A percentile compares a stretch with the other conserved stretches of the same genome.
These are phyloP conservation scores for Knoxia roxburghii DNA, from an alignment of 257 asterid species.

Conservation along the genomic window DNA sequence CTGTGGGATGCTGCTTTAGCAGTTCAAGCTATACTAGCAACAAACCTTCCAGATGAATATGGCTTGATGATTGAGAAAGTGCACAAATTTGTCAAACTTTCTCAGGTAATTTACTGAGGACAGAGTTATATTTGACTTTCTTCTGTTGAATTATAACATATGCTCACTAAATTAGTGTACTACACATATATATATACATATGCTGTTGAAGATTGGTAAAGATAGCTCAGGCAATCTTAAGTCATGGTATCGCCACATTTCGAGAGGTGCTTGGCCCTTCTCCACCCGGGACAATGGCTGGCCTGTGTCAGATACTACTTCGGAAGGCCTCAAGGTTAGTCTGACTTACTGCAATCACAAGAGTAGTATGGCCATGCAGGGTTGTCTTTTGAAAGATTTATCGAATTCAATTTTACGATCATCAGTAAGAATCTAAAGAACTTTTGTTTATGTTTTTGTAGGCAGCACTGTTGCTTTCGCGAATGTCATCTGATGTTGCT, in stretches of 20 bases:
- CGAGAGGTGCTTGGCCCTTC: slow-evolving; percentile 80
- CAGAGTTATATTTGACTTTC: neutral
- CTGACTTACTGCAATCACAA: neutral
- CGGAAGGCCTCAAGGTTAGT: slow-evolving; percentile 65
- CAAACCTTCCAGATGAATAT: slow-evolving; percentile 45
- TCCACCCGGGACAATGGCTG: slow-evolving; percentile 73
- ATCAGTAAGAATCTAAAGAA: too few relatives aligned
- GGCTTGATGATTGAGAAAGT: slow-evolving; percentile 44
- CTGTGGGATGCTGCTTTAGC: slow-evolving; percentile 60
- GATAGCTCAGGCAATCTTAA: slow-evolving; percentile 28
- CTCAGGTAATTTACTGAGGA: slow-evolving; percentile 39
- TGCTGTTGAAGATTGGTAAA: slow-evolving; percentile 29
- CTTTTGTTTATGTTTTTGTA: slow-evolving; percentile 16
- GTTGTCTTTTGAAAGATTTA: too few relatives aligned
- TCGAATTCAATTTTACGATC: too few relatives aligned
- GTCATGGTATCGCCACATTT: slow-evolving; percentile 54
- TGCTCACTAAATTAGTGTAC: too few relatives aligned
- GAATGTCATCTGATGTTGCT: slow-evolving; percentile 33
- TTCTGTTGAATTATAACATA: neutral
- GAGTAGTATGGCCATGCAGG: neutral
- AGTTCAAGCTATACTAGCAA: slow-evolving; percentile 53
- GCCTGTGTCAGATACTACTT: slow-evolving; percentile 62
- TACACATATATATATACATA: neutral
- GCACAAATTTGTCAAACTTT: slow-evolving; percentile 46
- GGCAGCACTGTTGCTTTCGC: slow-evolving; percentile 53